Evolutionary conservation across 2,329 filamentous ascomycete genomes (phyloP).

Genomic region (Botryotinia calthae): DNA sequence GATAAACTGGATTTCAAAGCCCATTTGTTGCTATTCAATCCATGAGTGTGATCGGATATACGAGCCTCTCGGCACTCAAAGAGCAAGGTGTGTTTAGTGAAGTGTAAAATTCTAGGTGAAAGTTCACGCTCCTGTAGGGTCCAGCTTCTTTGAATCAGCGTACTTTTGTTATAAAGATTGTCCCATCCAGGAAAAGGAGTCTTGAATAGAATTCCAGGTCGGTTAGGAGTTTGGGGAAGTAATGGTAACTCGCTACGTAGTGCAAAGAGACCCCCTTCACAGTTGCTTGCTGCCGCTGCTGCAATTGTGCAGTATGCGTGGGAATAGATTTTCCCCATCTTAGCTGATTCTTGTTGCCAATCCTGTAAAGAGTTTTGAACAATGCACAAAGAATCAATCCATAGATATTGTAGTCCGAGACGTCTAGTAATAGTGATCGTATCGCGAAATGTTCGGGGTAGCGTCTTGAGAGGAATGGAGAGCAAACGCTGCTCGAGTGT

Average conservation of each 20-base stretch:
- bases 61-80: constrained; percentile 19
- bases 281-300: constrained; percentile 19
- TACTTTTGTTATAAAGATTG: constrained; percentile 1
- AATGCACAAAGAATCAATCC: constrained; percentile 20
- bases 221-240: neutral
- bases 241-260: constrained; percentile 10
- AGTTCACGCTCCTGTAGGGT: constrained; percentile 24
- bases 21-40: neutral
- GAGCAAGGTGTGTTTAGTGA: constrained; percentile 25
- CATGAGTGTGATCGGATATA: constrained; percentile 8
- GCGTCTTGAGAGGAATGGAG: constrained; percentile 13
- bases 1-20: constrained; percentile 8
- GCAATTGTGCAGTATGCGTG: constrained; percentile 23
- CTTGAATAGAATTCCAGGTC: constrained; percentile 3
- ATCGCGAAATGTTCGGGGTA: constrained; percentile 18
- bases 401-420: constrained; percentile 13
- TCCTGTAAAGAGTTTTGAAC: constrained; percentile 23
- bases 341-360: constrained; percentile 25
- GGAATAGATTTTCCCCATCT: constrained; percentile 27
- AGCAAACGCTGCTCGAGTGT: constrained; percentile 16
- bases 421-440: constrained; percentile 16
- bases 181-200: constrained; percentile 10
- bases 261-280: constrained; percentile 12
- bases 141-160: constrained; percentile 28
- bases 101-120: constrained; percentile 23